A percentile compares a stretch with the other conserved stretches of the same genome.
Conservation (phyloP, 75 land plant species). For the Picea glauca region DNA sequence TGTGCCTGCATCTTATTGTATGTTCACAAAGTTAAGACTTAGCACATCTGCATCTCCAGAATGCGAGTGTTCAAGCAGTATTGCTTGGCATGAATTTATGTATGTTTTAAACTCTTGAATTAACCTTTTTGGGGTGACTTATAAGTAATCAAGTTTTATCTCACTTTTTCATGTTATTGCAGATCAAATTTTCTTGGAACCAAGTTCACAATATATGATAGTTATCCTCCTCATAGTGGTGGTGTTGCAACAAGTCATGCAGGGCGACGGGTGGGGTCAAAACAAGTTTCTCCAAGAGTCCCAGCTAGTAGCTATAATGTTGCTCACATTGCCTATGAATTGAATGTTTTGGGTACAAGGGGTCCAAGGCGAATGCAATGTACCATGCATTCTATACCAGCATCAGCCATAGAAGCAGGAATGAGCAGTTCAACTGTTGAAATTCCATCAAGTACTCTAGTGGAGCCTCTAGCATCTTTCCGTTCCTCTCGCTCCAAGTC, state of each 20-base stretch:
- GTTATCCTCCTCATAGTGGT: constrained; percentile 67
- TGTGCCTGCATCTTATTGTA: too few species aligned
- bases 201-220: constrained; percentile 84
- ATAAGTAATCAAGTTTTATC: too few species aligned
- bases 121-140: too few species aligned
- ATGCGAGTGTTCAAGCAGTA: too few species aligned
- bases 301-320: constrained; percentile 56
- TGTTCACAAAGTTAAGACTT: too few species aligned
- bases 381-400: constrained; percentile 58
- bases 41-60: too few species aligned
- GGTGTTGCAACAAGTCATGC: constrained; percentile 30
- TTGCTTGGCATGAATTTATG: too few species aligned
- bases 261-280: constrained; percentile 38
- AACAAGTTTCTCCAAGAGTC: constrained; percentile 56
- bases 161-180: constrained; percentile 16
- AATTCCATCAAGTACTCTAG: constrained; percentile 20
- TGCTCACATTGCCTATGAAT: constrained; percentile 60
- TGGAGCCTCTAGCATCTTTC: constrained; percentile 35
- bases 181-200: constrained; percentile 97
- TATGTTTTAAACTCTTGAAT: too few species aligned
- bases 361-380: constrained; percentile 68
- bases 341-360: constrained; percentile 60
- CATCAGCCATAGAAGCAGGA: constrained; percentile 39
- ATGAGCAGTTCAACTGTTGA: constrained; percentile 35
- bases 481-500: constrained; percentile 61